Conservation (phyloP, 2,329 filamentous ascomycete genomes). For the Stagonosporopsis vannaccii region DNA sequence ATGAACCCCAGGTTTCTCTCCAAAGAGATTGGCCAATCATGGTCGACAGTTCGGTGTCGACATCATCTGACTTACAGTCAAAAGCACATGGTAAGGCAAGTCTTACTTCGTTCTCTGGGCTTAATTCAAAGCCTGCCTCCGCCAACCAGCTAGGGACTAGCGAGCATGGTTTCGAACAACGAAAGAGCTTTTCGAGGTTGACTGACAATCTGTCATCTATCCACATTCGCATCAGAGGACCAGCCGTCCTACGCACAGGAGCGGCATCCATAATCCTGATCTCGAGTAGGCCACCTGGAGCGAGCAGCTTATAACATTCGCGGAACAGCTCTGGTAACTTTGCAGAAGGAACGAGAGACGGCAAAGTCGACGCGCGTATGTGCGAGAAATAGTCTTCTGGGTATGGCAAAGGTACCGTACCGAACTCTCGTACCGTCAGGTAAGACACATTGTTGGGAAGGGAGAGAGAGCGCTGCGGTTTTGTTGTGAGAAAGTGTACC, state of each 20-base stretch:
- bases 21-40: slow-evolving; percentile 47
- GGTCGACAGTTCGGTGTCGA: slow-evolving; percentile 43
- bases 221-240: slow-evolving; percentile 66
- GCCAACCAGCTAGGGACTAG: slow-evolving; percentile 67
- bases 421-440: slow-evolving; percentile 43
- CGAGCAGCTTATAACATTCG: slow-evolving; percentile 64
- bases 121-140: slow-evolving; percentile 58
- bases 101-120: slow-evolving; percentile 29
- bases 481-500: slow-evolving; percentile 48
- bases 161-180: slow-evolving; percentile 66
- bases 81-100: slow-evolving; percentile 44
- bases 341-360: slow-evolving; percentile 63
- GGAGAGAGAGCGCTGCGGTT: slow-evolving; percentile 43
- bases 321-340: slow-evolving; percentile 65
- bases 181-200: slow-evolving; percentile 65
- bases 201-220: slow-evolving; percentile 66
- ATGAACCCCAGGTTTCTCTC: slow-evolving; percentile 49
- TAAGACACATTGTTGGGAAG: slow-evolving; percentile 42
- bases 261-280: slow-evolving; percentile 69
- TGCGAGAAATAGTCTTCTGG: slow-evolving; percentile 42
- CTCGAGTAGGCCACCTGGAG: slow-evolving; percentile 63
- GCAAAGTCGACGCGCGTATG: slow-evolving; percentile 58
- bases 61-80: slow-evolving; percentile 24
- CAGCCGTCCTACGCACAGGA: slow-evolving; percentile 63
- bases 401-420: slow-evolving; percentile 60